These are phyloP conservation scores for Echinosophora koreensis DNA, from an alignment of 306 rosid genomes.

Conservation along the genomic window DNA sequence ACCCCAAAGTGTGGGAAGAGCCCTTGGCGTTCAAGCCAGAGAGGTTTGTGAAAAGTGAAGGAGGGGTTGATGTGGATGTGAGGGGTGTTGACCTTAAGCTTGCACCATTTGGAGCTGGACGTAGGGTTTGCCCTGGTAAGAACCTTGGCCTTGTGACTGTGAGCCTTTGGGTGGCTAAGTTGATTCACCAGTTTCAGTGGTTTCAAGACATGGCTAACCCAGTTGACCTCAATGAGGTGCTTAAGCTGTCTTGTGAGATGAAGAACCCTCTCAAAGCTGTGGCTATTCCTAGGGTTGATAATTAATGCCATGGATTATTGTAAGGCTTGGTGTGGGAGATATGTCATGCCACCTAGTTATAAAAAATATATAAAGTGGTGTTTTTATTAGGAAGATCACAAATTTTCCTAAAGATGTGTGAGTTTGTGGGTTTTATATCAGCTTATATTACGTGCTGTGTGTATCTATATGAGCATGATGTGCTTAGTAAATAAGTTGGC, in stretches of 20 bases:
- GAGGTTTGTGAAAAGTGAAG: constrained; percentile 54
- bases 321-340: neutral
- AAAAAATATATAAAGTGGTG: neutral
- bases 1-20: constrained; percentile 50
- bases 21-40: constrained; percentile 57
- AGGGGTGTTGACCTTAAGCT: constrained; percentile 62
- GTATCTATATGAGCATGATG: neutral
- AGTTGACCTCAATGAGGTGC: constrained; percentile 56
- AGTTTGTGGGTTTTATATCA: neutral
- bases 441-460: neutral
- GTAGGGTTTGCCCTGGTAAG: constrained; percentile 66
- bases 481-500: constrained; percentile 35
- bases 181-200: constrained; percentile 56
- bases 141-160: constrained; percentile 56
- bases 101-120: constrained; percentile 69
- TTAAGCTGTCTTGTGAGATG: constrained; percentile 63
- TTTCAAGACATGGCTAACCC: constrained; percentile 50
- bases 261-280: constrained; percentile 57
- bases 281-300: constrained; percentile 47
- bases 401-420: neutral
- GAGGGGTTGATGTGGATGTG: constrained; percentile 57
- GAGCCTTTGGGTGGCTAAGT: constrained; percentile 63
- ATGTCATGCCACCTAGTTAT: neutral
- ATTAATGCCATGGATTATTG: neutral
- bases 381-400: neutral